phyloP scores from a whole-genome alignment of 371 early-diverging fungal species.

The Smittium mucronatum region DNA sequence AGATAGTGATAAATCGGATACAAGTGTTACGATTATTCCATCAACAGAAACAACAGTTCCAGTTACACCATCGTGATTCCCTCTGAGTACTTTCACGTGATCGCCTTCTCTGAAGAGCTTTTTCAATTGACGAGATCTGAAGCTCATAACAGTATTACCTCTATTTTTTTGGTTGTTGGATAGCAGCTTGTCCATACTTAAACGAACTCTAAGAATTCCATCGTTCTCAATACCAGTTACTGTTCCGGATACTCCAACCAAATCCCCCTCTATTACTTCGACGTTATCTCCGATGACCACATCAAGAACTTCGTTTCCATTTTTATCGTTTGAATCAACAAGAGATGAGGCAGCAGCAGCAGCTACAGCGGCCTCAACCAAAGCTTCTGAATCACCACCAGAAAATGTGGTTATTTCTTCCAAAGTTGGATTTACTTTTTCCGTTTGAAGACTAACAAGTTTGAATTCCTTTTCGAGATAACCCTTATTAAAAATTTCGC shows the following conservation, averaged over 20 bases:
- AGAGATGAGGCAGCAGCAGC: conserved; percentile 21
- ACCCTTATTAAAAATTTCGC: conserved; percentile 76
- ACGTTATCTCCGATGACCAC: conserved; percentile 70
- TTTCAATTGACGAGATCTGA: conserved; percentile 49
- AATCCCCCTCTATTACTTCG: conserved; percentile 76
- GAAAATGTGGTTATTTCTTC: conserved; percentile 86
- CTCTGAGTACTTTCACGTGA: conserved; percentile 85
- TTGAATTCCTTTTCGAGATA: conserved; percentile 84
- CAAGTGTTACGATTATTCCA: conserved; percentile 62
- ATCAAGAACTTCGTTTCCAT: conserved; percentile 24
- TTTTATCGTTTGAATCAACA: conserved; percentile 17
- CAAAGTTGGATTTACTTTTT: conserved; percentile 75
- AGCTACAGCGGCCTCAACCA: conserved; percentile 38
- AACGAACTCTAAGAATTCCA: conserved; percentile 21
- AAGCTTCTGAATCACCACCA: conserved; percentile 42
- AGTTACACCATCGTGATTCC: conserved; percentile 70
- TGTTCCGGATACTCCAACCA: conserved; percentile 67
- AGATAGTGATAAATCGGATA: conserved; percentile 59
- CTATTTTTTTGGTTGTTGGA: background rate
- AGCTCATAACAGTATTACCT: conserved; percentile 20
- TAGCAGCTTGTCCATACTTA: conserved; percentile 16
- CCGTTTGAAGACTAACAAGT: conserved; percentile 50
- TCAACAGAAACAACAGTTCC: conserved; percentile 76
- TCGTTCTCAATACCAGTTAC: conserved; percentile 38
- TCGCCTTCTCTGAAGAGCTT: conserved; percentile 84